Conservation (phyloP, 129 eudicot species). For the Artemisia annua region DNA sequence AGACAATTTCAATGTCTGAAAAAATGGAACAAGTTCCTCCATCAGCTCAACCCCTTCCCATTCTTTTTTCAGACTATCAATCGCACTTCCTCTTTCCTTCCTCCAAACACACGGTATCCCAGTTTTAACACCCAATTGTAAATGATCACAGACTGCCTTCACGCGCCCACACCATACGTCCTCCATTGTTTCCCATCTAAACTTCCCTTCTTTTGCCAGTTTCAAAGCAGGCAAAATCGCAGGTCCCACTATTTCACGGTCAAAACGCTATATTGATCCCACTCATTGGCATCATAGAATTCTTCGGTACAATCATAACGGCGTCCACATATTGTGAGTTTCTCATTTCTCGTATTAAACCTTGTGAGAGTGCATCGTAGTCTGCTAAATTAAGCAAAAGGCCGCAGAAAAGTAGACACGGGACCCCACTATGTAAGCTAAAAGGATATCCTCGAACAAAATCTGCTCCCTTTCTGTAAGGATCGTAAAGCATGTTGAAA, state of each 20-base stretch:
- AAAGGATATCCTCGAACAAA: conserved; percentile 98
- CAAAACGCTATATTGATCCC: conserved; percentile 78
- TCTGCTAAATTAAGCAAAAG: conserved; percentile 92
- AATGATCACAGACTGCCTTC: conserved; percentile 73
- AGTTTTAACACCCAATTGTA: conserved; percentile 73
- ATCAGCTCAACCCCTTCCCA: conserved; percentile 90
- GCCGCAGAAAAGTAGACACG: conserved; percentile 79
- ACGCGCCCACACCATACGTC: conserved; percentile 87
- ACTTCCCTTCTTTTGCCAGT: conserved; percentile 75
- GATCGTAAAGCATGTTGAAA: conserved; percentile 91
- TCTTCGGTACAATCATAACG: conserved; percentile 74
- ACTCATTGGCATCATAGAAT: conserved; percentile 78
- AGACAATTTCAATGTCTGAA: conserved; percentile 62
- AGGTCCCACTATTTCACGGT: conserved; percentile 75
- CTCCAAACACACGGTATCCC: conserved; percentile 89
- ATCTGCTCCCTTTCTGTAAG: conserved; percentile 82
- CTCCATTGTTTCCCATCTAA: conserved; percentile 91
- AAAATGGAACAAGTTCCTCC: conserved; percentile 86
- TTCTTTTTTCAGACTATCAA: conserved; percentile 86
- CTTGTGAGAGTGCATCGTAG: conserved; percentile 94
- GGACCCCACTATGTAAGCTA: conserved; percentile 83
- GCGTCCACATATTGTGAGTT: conserved; percentile 73
- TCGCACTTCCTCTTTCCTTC: conserved; percentile 73
- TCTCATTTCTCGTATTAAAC: conserved; percentile 64
- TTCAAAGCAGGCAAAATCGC: conserved; percentile 47